Conservation (phyloP, 306 rosid genomes). For the Begonia loranthoides region DNA sequence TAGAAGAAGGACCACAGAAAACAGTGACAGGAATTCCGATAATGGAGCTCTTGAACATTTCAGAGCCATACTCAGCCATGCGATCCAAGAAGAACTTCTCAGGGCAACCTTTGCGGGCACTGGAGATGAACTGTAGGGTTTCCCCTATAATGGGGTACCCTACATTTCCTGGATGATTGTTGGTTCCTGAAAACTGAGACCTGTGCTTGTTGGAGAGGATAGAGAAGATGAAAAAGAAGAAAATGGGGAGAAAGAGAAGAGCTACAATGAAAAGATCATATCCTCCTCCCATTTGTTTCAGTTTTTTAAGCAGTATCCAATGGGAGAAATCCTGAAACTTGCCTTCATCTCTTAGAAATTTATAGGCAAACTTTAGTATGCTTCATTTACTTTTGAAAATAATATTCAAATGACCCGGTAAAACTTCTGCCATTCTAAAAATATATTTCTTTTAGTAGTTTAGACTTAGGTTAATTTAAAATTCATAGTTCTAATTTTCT, state of each 20-base stretch:
- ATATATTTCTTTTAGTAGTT: too few species aligned
- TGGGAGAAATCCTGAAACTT: too few species aligned
- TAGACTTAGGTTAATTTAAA: too few species aligned
- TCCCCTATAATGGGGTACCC: conserved; percentile 7
- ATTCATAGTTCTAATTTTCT: too few species aligned
- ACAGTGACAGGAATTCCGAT: conserved; percentile 4
- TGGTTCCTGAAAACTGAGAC: background rate
- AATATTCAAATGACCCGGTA: too few species aligned
- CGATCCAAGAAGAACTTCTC: conserved; percentile 5
- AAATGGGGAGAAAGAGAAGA: conserved; percentile 1
- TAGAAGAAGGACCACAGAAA: background rate
- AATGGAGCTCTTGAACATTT: conserved; percentile 6
- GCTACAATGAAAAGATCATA: background rate
- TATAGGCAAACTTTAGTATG: too few species aligned
- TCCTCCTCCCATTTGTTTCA: background rate
- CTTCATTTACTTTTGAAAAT: too few species aligned
- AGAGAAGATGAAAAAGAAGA: background rate
- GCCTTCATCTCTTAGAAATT: too few species aligned
- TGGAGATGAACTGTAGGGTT: conserved; percentile 1
- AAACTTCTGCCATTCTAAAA: too few species aligned
- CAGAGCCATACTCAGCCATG: background rate
- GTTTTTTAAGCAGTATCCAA: too few species aligned
- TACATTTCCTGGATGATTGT: background rate
- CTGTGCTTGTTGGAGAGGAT: conserved; percentile 5
- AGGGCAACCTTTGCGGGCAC: conserved; percentile 3